Base-by-base conservation (phyloP, 768 basidiomycete species). In the Tulasnella sp. region DNA sequence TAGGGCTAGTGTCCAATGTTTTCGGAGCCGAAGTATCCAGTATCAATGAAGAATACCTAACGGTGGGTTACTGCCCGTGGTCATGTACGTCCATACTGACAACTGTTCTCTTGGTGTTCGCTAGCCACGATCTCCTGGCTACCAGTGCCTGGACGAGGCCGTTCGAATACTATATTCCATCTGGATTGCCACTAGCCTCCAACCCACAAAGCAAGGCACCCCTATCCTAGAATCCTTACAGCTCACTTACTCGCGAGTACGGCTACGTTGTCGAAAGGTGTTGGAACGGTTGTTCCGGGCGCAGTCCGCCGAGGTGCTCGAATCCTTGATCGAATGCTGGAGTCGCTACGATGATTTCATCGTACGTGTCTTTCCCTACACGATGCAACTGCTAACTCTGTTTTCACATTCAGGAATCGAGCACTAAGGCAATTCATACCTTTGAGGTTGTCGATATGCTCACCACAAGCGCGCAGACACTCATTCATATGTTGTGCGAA, bases 1-100 rank as follows among this genome's bases (percentile, higher is more conserved):
- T 97, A 0, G 90, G 92, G 7, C 86, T 90, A 64, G 84, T 99
- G 50, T 92, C 91, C 1, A 87, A 81, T 55, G 93, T 97, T 2
- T 93, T 99, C 65, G 79, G 84, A 39, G 80, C 81, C 0, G 87
- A 91, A n/a, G 45, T 60, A 23, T 17, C 27, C 2, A 36, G 48
- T 23, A 21, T 35, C 5, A 34, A 31, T n/a, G 59, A 60, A 12
- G 61, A 62, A 7, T 25, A 25, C 17, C 54, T 60, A 25, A 53
- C 60, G 3, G 62, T 60, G 80, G 80, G 12, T 84, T 84, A 35
- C 77, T 77, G 60, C 64, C 23, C 59, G 37, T 41, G 2, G 29
- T 32, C 56, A 15, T 9, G 3, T 35, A 12, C 43, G 12, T 23
- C 34, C 19, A n/a, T 6, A 7, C 31, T 37, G 35, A 6, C 43